Base-by-base conservation (phyloP, 148 eudicot species). In the Heliamphora exappendiculata region DNA sequence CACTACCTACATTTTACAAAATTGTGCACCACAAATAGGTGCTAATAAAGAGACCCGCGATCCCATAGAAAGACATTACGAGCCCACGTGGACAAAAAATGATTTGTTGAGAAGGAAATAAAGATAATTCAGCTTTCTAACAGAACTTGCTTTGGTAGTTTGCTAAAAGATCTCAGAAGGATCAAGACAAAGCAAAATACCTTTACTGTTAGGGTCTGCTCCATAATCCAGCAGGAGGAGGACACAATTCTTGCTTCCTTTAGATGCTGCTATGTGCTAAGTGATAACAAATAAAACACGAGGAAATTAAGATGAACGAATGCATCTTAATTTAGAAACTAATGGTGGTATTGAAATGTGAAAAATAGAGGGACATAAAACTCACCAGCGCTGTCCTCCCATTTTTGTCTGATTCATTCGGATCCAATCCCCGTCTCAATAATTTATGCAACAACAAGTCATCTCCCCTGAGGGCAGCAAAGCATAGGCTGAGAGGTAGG, bases 201-300 rank as follows among this genome's bases (percentile, higher is more conserved):
- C 98, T 89, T 88, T 87, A 79, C 87, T 85, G 73, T 92, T 89
- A 42, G 93, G 91, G 82, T 91, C 96, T 26, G 97, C 98, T 36
- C 98, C 94, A 63, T 81, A 83, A 68, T 91, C 97, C 39, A 95
- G 86, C 47, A 95, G 85, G 54, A 89, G 87, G 22, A 84, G 82
- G 80, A 91, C 97, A 39, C 98, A 95, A 75, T 95, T 91, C 74
- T 80, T 88, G 44, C 81, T 87, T 72, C 97, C 98, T 78, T 85
- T 84, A 7, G 98, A 87, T 24, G 98, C 94, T 49, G 98, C 97
- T 75, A 92, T 88, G 78, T 92, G 99, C 99, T 95, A n/a, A n/a
- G n/a, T n/a, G 90, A 49, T 42, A 76, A 64, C 8, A 26, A 16
- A 36, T 29, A 71, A 53, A 70, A 64, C 6, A 53, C 0, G 39